A percentile compares a stretch with the other conserved stretches of the same genome.
phyloP scores from a whole-genome alignment of 257 asterid species.

The Salvia miltiorrhiza region DNA sequence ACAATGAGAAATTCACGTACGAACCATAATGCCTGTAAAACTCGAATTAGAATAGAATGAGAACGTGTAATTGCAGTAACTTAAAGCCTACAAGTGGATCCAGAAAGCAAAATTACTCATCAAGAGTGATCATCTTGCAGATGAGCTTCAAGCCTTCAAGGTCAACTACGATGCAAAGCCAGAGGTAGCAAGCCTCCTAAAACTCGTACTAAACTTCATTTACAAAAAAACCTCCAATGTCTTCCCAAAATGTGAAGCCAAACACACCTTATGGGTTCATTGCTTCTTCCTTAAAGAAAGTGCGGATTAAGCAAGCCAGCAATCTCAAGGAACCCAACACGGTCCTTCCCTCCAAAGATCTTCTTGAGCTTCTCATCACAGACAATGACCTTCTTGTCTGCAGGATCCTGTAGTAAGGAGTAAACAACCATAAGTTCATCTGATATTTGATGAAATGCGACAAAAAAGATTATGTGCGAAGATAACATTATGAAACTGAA shows the following conservation, averaged over 20 bases:
- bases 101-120: conserved; percentile 28
- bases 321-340: conserved; percentile 89
- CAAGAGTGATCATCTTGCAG: conserved; percentile 16
- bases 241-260: conserved; percentile 15
- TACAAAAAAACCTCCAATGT: conserved; percentile 25
- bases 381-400: conserved; percentile 69
- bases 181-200: conserved; percentile 20
- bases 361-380: conserved; percentile 92
- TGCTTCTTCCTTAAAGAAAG: conserved; percentile 49
- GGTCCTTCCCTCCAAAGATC: conserved; percentile 63
- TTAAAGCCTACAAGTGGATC: conserved; percentile 15
- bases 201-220: conserved; percentile 29
- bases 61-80: conserved; percentile 12
- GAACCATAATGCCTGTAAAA: not conserved
- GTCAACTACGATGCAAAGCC: not conserved
- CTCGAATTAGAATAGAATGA: conserved; percentile 5
- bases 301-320: conserved; percentile 89
- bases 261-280: not conserved
- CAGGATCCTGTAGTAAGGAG: conserved; percentile 63
- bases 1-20: not conserved
- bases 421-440: not conserved
- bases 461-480: not conserved
- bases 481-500: not conserved
- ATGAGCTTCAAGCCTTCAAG: conserved; percentile 6
- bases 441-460: not conserved